A percentile compares a stretch with the other conserved stretches of the same genome.
These are phyloP conservation scores for Phoma sp. DNA, from an alignment of 2,329 filamentous ascomycete species.

Conservation along the genomic window DNA sequence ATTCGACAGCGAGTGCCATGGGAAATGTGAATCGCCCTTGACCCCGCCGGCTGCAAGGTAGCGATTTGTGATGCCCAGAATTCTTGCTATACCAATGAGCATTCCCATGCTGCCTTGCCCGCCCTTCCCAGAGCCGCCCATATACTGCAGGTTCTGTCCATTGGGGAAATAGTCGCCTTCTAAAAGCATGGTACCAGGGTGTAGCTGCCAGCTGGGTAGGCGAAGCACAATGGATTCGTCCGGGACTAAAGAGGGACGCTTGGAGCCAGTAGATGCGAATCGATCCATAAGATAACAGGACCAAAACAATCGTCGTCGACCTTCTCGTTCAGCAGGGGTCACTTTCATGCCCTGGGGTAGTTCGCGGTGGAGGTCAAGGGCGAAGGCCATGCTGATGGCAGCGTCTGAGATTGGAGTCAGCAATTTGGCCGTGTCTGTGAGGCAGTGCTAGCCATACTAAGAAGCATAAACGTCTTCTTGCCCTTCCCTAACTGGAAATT, in stretches of 20 bases:
- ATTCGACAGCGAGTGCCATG: slow-evolving; percentile 86
- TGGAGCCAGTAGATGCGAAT: slow-evolving; percentile 82
- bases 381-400: slow-evolving; percentile 82
- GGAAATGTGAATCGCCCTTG: slow-evolving; percentile 88
- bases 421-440: not conserved
- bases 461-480: slow-evolving; percentile 85
- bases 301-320: slow-evolving; percentile 83
- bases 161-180: slow-evolving; percentile 84
- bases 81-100: slow-evolving; percentile 83
- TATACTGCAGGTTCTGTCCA: slow-evolving; percentile 76
- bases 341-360: slow-evolving; percentile 67
- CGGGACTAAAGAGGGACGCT: slow-evolving; percentile 77
- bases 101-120: slow-evolving; percentile 78
- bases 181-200: slow-evolving; percentile 64
- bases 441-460: slow-evolving; percentile 62
- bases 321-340: slow-evolving; percentile 73
- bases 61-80: slow-evolving; percentile 80
- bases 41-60: slow-evolving; percentile 86
- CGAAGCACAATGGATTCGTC: slow-evolving; percentile 78
- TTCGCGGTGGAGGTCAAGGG: slow-evolving; percentile 81
- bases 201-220: slow-evolving; percentile 75
- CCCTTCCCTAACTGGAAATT: slow-evolving; percentile 79
- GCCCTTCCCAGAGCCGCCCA: slow-evolving; percentile 71
- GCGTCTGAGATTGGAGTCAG: slow-evolving; percentile 60
- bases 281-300: slow-evolving; percentile 85